These are phyloP conservation scores for Solidago caesia DNA, from an alignment of 129 eudicot species.

Conservation along the genomic window DNA sequence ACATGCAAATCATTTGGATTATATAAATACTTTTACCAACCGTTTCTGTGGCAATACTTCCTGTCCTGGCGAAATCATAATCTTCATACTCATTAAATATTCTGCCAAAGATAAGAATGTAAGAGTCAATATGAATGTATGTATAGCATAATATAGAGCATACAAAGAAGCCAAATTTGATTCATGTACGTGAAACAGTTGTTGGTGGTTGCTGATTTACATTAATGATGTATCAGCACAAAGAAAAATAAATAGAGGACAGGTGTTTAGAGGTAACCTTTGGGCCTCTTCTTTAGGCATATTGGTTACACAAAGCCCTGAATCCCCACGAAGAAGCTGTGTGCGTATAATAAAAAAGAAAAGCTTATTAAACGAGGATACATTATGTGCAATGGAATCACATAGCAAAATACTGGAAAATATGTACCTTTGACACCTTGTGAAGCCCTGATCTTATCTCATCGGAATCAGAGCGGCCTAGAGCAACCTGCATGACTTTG, in stretches of 20 bases:
- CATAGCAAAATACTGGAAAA: not conserved
- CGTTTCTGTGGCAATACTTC: conserved; percentile 67
- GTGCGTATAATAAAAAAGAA: conserved; percentile 7
- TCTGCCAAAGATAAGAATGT: conserved; percentile 33
- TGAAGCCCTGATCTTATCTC: conserved; percentile 73
- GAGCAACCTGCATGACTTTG: conserved; percentile 95
- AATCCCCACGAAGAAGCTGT: conserved; percentile 89
- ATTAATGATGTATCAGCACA: not conserved
- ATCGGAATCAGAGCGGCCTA: conserved; percentile 79
- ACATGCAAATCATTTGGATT: not conserved
- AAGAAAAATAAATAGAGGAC: not conserved
- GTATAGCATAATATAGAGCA: not conserved
- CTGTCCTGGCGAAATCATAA: conserved; percentile 88
- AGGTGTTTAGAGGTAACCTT: conserved; percentile 41
- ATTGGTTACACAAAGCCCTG: conserved; percentile 79
- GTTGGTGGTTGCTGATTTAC: not conserved
- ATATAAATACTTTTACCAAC: conserved; percentile 25
- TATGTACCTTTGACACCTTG: conserved; percentile 70
- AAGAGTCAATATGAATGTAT: not conserved
- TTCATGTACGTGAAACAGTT: not conserved
- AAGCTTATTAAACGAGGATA: not conserved
- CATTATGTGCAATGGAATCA: not conserved
- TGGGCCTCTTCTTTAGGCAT: conserved; percentile 78
- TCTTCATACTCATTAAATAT: conserved; percentile 70
- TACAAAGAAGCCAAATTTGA: not conserved